Base-by-base conservation (phyloP, 441 rosid species). In the Mallotus repandus region DNA sequence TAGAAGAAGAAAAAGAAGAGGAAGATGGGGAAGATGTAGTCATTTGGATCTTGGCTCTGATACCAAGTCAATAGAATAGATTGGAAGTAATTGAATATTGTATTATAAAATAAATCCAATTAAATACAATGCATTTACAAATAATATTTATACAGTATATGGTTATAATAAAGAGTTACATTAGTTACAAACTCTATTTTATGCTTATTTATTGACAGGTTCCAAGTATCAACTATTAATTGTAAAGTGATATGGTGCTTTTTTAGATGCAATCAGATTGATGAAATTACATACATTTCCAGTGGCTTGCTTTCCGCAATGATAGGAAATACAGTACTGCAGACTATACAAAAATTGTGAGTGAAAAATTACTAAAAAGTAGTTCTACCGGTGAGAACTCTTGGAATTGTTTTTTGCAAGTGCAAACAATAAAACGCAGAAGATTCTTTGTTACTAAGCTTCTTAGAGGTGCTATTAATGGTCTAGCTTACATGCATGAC, bases 271-370 rank as follows among this genome's bases (percentile, higher is more conserved):
- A 50, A 70, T 54, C 52, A 63, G 76, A 72, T 70, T 79, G 21
- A 81, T 77, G 69, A 59, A 45, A 63, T 80, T 77, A 62, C 66
- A 79, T 71, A 10, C 69, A 10, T 49, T 12, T 68, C 63, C 88
- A 92, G 99, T 94, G 99, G 97, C 92, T 94, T 81, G 97, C 93
- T 78, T 94, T 94, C 77, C 91, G 89, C 64, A 78, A 88, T 82
- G 91, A 84, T 77, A 97, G 97, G 60, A 92, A 82, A 81, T 87
- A 88, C 79, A 91, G 93, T 82, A 95, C 91, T 29, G 93, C 93
- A 68, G 98, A 87, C 75, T 93, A 88, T 70, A 90, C 96, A 56
- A 85, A 88, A 84, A 50, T 73, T 54, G 80, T 90, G 7, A 87
- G 96, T 66, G 89, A 89, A 79, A 92, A 81, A 83, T 77, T 85